A percentile compares a stretch with the other conserved stretches of the same genome.
These are phyloP conservation scores for Plasmodium inui DNA, from an alignment of 169 alveolate species.

Conservation along the genomic window DNA sequence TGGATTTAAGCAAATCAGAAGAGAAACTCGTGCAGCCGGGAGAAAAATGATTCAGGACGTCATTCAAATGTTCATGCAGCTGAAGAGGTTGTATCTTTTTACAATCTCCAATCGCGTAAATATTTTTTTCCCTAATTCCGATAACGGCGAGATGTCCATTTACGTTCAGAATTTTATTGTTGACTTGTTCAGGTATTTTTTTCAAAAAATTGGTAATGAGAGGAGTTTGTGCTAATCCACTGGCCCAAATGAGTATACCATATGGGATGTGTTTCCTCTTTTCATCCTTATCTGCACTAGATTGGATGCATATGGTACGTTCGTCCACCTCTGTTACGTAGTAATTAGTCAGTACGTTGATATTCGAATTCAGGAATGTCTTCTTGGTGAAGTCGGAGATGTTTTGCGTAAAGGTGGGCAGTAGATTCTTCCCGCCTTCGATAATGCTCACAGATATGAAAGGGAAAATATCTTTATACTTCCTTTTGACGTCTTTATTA, in stretches of 20 bases:
- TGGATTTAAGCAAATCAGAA: conserved; percentile 51
- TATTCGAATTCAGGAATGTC: conserved; percentile 65
- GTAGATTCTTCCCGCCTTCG: conserved; percentile 82
- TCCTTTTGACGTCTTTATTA: conserved; percentile 67
- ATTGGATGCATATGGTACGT: conserved; percentile 68
- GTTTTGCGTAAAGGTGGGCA: conserved; percentile 79
- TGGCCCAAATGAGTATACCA: conserved; percentile 86
- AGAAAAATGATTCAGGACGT: conserved; percentile 41
- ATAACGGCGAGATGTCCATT: conserved; percentile 79
- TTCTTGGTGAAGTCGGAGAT: conserved; percentile 77
- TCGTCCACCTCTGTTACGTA: conserved; percentile 79
- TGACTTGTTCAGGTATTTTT: conserved; percentile 79
- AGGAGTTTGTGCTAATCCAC: conserved; percentile 78
- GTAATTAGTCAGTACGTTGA: conserved; percentile 77
- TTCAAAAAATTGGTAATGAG: conserved; percentile 51
- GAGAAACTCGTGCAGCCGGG: background rate
- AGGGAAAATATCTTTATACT: conserved; percentile 60
- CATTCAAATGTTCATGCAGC: conserved; percentile 72
- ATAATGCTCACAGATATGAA: conserved; percentile 79
- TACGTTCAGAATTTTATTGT: conserved; percentile 78
- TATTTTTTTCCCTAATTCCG: conserved; percentile 69
- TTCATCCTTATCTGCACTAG: conserved; percentile 73
- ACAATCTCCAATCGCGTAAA: conserved; percentile 85
- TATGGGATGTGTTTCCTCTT: conserved; percentile 73
- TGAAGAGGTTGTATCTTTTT: conserved; percentile 77